These are phyloP conservation scores for Amanita brunnescens DNA, from an alignment of 768 basidiomycete species.

Conservation along the genomic window DNA sequence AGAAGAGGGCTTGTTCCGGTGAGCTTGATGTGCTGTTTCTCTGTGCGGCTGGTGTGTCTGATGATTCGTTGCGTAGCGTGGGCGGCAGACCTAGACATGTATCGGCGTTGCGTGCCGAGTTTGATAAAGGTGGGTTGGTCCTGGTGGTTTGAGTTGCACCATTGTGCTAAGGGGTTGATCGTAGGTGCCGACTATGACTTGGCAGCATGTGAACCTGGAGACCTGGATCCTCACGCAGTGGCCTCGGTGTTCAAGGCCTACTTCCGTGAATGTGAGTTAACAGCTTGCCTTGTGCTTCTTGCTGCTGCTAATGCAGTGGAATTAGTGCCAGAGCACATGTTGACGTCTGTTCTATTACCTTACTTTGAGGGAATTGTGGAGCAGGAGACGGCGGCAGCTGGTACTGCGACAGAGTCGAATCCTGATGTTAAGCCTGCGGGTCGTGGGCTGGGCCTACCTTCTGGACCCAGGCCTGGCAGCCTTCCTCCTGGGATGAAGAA, in stretches of 20 bases:
- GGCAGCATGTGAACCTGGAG: constrained; percentile 66
- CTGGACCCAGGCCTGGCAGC: constrained; percentile 26
- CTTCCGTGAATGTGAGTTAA: constrained; percentile 77
- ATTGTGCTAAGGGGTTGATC: constrained; percentile 1
- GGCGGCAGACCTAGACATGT: constrained; percentile 80
- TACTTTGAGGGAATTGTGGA: constrained; percentile 73
- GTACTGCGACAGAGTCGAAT: constrained; percentile 16
- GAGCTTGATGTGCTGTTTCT: constrained; percentile 17
- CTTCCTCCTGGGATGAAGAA: constrained; percentile 43
- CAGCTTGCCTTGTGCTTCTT: neutral
- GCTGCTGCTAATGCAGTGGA: neutral
- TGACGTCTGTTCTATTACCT: constrained; percentile 63
- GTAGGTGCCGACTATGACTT: constrained; percentile 84
- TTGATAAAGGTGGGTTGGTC: constrained; percentile 55
- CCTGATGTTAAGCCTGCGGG: constrained; percentile 11
- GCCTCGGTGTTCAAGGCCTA: constrained; percentile 90
- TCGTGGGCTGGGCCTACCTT: constrained; percentile 26
- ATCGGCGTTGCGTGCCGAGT: constrained; percentile 63
- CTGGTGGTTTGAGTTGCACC: neutral
- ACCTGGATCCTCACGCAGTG: constrained; percentile 92
- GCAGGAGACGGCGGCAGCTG: constrained; percentile 39
- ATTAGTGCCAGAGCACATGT: constrained; percentile 77
- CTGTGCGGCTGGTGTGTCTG: constrained; percentile 8
- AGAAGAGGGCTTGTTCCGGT: constrained; percentile 86
- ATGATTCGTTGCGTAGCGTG: constrained; percentile 40